Evolutionary conservation across 2,329 filamentous ascomycete genomes (phyloP), one percentile per base, ranked within the genome.

Genomic region (Aureobasidium sp.): DNA sequence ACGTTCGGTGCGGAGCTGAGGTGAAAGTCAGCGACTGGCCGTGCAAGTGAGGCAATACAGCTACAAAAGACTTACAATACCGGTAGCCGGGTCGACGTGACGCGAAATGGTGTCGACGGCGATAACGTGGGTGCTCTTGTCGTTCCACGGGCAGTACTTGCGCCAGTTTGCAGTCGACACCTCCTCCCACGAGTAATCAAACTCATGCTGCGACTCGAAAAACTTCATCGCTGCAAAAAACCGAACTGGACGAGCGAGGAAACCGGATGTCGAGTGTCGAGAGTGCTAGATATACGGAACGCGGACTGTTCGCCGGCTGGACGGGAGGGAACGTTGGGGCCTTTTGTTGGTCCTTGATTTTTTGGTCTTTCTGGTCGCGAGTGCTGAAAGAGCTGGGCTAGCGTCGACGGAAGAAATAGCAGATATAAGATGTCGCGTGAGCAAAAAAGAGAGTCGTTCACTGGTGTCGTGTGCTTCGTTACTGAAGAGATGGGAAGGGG

Each of bases 111-210:
- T 97, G 79, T 99, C 94, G 71, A 97, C 94, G 68, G 91, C 92
- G 67, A 95, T 86, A 68, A 99, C 94, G 76, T 99, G 94, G 44
- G 91, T 90, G n/a, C 90, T 92, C 79, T 96, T 94, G 76, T 97
- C 89, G 80, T 99, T 99, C 93, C 94, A 97, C 22, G 93, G 93
- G 71, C 91, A 95, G 79, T 99, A 99, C 77, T 99, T 99, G 69
- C 87, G 88, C 94, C 94, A 99, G 83, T 99, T 99, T 74, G 90
- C 91, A 15, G 91, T 91, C 29, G 91, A 96, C 39, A 99, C 94
- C 76, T 97, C 93, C 72, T 96, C 91, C 94, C 94, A 99, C 49
- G 93, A 96, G 82, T 99, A 99, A 79, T 96, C 84, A 79, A 95
- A 99, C 65, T 91, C 91, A 77, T 91, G 90, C 42, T 82, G 81